Conservation (phyloP, 208 protist species). For the Vickermania spadyakhi region DNA sequence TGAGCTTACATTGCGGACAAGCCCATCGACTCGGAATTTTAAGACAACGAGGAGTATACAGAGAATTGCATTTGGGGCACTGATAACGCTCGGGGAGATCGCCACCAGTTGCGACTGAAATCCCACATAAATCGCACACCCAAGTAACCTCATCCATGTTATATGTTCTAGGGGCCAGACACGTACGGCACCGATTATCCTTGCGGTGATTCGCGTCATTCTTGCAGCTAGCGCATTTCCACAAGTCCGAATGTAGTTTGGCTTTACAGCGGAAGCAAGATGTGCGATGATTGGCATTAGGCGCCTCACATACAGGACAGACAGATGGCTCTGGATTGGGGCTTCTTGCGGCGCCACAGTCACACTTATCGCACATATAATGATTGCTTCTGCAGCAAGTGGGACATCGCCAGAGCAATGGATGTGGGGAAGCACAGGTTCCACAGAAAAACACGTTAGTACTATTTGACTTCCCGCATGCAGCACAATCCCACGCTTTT, state of each 20-base stretch:
- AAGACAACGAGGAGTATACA: slow-evolving; percentile 12
- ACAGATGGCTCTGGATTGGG: slow-evolving; percentile 2
- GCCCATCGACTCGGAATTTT: slow-evolving; percentile 51
- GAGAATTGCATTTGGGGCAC: slow-evolving; percentile 43
- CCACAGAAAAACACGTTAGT: slow-evolving; percentile 20
- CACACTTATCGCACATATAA: slow-evolving; percentile 2
- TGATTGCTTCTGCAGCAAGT: slow-evolving; percentile 12
- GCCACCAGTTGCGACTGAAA: slow-evolving; percentile 42
- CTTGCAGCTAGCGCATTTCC: slow-evolving; percentile 41
- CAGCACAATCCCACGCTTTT: slow-evolving; percentile 36
- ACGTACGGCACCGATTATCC: slow-evolving; percentile 26
- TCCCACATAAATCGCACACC: slow-evolving; percentile 74
- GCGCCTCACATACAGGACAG: slow-evolving; percentile 44
- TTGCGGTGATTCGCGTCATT: slow-evolving; percentile 15
- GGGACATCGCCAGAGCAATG: slow-evolving; percentile 25
- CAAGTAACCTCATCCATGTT: slow-evolving; percentile 49
- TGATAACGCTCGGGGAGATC: slow-evolving; percentile 28
- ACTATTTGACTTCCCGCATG: slow-evolving; percentile 32
- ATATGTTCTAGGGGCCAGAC: slow-evolving; percentile 24
- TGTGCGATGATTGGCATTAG: slow-evolving; percentile 28
- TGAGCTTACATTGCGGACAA: slow-evolving; percentile 38
- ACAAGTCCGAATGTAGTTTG: slow-evolving; percentile 28
- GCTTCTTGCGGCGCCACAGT: slow-evolving; percentile 14
- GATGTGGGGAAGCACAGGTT: slow-evolving; percentile 29
- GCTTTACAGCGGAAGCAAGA: slow-evolving; percentile 67